Percentiles rank a stretch among this genome's conserved stretches.
Evolutionary conservation across 2,329 filamentous ascomycete genomes (phyloP).

Genomic region (Penicillium sp.): DNA sequence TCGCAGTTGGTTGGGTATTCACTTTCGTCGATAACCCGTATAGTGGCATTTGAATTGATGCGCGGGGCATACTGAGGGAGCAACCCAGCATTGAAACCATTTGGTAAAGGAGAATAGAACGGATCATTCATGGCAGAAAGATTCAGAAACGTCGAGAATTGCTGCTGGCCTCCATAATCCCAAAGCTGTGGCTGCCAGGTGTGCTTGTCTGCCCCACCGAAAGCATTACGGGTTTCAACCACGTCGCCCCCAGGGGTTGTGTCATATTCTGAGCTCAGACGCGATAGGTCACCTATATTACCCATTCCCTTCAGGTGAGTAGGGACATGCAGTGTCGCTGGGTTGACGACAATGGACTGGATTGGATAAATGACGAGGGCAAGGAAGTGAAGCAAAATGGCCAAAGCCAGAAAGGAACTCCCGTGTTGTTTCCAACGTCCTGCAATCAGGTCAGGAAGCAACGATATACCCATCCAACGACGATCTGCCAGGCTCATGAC

Average conservation of each 20-base stretch:
- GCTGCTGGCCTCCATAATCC: background rate
- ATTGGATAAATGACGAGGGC: conserved; percentile 29
- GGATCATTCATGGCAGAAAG: conserved; percentile 20
- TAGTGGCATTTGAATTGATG: conserved; percentile 30
- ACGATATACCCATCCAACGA: conserved; percentile 3
- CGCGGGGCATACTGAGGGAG: conserved; percentile 34
- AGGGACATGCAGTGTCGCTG: conserved; percentile 10
- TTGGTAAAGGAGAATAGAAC: conserved; percentile 29
- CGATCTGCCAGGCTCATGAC: conserved; percentile 27
- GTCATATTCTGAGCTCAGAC: background rate
- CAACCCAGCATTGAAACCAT: conserved; percentile 30
- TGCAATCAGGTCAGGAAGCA: background rate
- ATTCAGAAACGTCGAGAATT: conserved; percentile 2
- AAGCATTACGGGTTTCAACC: conserved; percentile 11
- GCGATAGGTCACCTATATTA: background rate
- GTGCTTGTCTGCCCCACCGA: conserved; percentile 5
- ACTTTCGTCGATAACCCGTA: conserved; percentile 20
- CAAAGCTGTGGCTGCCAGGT: conserved; percentile 12
- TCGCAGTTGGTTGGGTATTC: background rate
- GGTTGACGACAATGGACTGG: conserved; percentile 25
- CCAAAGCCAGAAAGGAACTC: conserved; percentile 25
- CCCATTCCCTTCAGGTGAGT: background rate
- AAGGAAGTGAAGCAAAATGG: conserved; percentile 17
- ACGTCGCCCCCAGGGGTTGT: conserved; percentile 1
- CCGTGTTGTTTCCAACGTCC: conserved; percentile 24